A percentile compares a stretch with the other conserved stretches of the same genome.
Evolutionary conservation across 2,329 filamentous ascomycete species (phyloP).

Genomic region (Aspergillus caelatus): DNA sequence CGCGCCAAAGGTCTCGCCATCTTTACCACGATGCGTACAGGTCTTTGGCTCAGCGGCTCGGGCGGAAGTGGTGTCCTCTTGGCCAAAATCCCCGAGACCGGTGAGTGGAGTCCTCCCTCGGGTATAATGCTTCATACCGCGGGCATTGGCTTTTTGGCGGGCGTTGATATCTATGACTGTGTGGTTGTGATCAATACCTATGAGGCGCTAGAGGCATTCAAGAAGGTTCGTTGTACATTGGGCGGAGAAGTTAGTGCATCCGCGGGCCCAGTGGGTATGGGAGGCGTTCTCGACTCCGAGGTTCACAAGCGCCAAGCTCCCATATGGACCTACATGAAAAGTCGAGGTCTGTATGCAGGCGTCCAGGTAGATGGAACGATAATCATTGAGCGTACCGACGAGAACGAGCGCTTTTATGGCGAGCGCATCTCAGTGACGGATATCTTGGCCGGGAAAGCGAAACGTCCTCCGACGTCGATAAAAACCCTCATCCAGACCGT

Average conservation of each 20-base stretch:
- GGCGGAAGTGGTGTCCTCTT: conserved; percentile 88
- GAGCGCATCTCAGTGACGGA: conserved; percentile 63
- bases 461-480: conserved; percentile 58
- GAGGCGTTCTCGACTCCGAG: conserved; percentile 71
- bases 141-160: conserved; percentile 84
- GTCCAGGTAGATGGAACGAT: conserved; percentile 86
- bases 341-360: conserved; percentile 83
- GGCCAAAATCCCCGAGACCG: conserved; percentile 75
- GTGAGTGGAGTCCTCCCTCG: conserved; percentile 87
- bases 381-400: conserved; percentile 81
- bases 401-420: conserved; percentile 85
- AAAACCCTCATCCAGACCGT: conserved; percentile 76
- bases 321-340: conserved; percentile 86
- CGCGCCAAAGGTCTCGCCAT: conserved; percentile 89
- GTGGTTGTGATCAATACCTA: conserved; percentile 90
- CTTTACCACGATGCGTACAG: conserved; percentile 94
- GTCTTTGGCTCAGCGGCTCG: conserved; percentile 87
- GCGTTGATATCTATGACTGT: conserved; percentile 94
- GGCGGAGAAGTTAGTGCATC: conserved; percentile 79
- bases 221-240: conserved; percentile 74
- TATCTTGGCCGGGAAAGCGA: conserved; percentile 64
- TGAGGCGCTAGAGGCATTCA: conserved; percentile 81
- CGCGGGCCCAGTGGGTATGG: conserved; percentile 75
- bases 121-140: conserved; percentile 89
- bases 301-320: conserved; percentile 70